Base-by-base conservation (phyloP, 2,329 filamentous ascomycete species). In the Phialophora expanda region DNA sequence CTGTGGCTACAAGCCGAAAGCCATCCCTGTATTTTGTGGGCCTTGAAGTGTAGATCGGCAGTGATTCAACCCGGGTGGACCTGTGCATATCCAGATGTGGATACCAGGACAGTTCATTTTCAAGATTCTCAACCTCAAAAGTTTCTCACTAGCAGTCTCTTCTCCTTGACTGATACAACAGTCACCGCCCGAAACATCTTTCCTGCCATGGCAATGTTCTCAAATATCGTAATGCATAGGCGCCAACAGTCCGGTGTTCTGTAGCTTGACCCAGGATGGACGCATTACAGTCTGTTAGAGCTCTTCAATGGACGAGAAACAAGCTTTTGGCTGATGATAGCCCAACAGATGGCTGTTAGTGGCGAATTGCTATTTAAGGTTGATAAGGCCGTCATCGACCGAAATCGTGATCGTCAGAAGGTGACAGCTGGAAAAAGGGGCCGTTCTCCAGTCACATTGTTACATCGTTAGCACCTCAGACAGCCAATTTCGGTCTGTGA, bases 291-390 rank as follows among this genome's bases (percentile, higher is more conserved):
- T 14, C 30, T 20, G 14, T 22, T n/a, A 1, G 30, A 55, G 53
- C 53, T 30, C 28, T 34, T 30, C 32, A 11, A 22, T 8, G 6
- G n/a, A 28, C 34, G 56, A 26, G 26, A 61, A 64, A 64, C 61
- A 66, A 66, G 65, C 65, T 61, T 61, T 61, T 50, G 12, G 55
- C 48, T 56, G 64, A 32, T 58, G 68, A 70, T 62, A 70, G 61
- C 38, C 22, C 32, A 57, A 41, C 38, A 53, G 57, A 55, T 44
- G 26, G 51, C 32, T 28, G 44, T 32, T 17, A 59, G 65, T 70
- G 68, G 68, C 68, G 58, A 56, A 56, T 66, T 62, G 63, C 63
- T 62, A 60, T 62, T 66, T 66, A 66, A 64, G 62, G 65, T 70
- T 67, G 68, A 30, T 48, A 61, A 41, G 38, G 17, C 54, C 57